phyloP scores from a whole-genome alignment of 371 early-diverging fungal species.

The Mucor ambiguus region DNA sequence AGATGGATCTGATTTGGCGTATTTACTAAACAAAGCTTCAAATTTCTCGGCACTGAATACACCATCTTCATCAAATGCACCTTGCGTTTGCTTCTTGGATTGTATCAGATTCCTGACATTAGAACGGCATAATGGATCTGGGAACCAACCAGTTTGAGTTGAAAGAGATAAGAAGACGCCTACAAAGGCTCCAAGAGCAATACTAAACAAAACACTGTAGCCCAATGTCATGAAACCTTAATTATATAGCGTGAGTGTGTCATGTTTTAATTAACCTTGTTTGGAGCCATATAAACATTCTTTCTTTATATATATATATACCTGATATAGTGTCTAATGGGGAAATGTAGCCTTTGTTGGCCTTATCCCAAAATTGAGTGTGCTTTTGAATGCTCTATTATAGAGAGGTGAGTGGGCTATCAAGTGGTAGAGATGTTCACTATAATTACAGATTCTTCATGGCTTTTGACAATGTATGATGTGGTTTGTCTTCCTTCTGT shows the following conservation, averaged over 20 bases:
- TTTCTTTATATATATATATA: not conserved
- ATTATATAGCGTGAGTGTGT: not conserved
- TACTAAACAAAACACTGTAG: constrained; percentile 22
- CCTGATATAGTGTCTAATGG: constrained; percentile 31
- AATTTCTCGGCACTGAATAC: constrained; percentile 35
- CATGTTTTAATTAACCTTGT: constrained; percentile 4
- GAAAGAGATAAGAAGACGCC: constrained; percentile 26
- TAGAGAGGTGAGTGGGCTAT: not conserved
- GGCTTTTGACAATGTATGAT: not conserved
- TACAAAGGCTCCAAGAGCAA: constrained; percentile 19
- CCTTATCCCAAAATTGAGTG: constrained; percentile 27
- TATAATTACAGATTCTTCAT: not conserved
- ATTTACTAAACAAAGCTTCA: constrained; percentile 32
- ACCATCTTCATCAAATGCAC: constrained; percentile 34
- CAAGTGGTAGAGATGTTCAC: no score
- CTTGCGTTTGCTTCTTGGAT: constrained; percentile 20
- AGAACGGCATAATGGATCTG: constrained; percentile 28
- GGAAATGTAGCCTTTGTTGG: constrained; percentile 30
- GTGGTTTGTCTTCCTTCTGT: not conserved
- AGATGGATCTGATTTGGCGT: constrained; percentile 34
- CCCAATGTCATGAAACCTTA: constrained; percentile 32
- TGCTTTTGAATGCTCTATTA: constrained; percentile 30
- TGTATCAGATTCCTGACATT: constrained; percentile 10
- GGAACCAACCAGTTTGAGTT: constrained; percentile 25
- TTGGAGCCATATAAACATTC: not conserved